Conservation (phyloP, 208 protist species). For the Leishmania major region DNA sequence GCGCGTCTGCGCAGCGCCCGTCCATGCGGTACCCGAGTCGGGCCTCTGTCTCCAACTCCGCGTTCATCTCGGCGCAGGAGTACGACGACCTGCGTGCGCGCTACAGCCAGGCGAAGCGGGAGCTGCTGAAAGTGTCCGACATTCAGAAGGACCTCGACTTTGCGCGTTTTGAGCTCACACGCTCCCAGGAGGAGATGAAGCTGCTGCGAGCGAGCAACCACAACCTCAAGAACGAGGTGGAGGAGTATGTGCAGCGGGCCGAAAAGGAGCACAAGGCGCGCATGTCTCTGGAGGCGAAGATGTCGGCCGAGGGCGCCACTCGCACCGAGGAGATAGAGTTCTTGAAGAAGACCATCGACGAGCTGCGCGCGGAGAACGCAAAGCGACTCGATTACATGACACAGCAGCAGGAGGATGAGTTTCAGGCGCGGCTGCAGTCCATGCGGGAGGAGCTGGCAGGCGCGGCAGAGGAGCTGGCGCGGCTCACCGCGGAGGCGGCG, state of each 20-base stretch:
- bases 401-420: constrained; percentile 60
- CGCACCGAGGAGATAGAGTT: constrained; percentile 60
- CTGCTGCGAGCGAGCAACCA: constrained; percentile 50
- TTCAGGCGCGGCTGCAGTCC: constrained; percentile 52
- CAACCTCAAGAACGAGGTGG: constrained; percentile 51
- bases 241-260: constrained; percentile 50
- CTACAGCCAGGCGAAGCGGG: constrained; percentile 74
- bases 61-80: constrained; percentile 75
- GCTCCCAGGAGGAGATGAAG: constrained; percentile 68
- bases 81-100: constrained; percentile 80
- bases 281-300: constrained; percentile 37
- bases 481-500: constrained; percentile 36
- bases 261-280: constrained; percentile 60
- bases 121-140: constrained; percentile 76
- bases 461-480: constrained; percentile 34
- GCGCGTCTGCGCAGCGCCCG: constrained; percentile 37
- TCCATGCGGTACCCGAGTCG: constrained; percentile 55
- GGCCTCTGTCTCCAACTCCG: constrained; percentile 58
- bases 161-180: constrained; percentile 70
- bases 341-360: constrained; percentile 66
- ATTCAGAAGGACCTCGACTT: constrained; percentile 82
- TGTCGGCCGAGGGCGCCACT: constrained; percentile 35
- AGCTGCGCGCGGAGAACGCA: constrained; percentile 58
- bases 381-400: constrained; percentile 58
- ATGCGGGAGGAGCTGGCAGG: constrained; percentile 64